These are phyloP conservation scores for Gliomastix tumulicola DNA, from an alignment of 2,329 filamentous ascomycete species.

Conservation along the genomic window DNA sequence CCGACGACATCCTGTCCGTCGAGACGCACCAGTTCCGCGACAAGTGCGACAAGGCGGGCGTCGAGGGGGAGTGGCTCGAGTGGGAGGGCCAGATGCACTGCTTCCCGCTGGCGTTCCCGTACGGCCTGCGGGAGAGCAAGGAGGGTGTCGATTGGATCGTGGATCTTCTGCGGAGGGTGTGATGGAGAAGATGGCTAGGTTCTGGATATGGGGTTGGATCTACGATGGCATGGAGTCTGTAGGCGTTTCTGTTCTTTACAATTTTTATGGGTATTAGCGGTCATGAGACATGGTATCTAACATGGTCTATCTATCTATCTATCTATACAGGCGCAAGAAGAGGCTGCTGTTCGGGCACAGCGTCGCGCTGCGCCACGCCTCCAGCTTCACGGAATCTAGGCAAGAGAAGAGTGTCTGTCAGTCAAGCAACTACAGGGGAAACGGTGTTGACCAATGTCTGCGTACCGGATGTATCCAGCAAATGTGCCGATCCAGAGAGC, in stretches of 20 bases:
- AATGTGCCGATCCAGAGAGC: slow-evolving; percentile 6
- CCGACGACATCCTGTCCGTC: slow-evolving; percentile 44
- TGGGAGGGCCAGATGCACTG: slow-evolving; percentile 57
- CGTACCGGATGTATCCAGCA: slow-evolving; percentile 4
- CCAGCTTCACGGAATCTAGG: slow-evolving; percentile 3
- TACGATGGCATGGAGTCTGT: no score
- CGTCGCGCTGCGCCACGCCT: not conserved
- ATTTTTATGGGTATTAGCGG: no score
- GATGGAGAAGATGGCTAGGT: no score
- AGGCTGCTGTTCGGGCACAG: slow-evolving; percentile 1
- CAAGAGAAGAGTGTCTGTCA: not conserved
- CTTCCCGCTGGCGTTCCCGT: slow-evolving; percentile 43
- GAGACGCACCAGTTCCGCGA: slow-evolving; percentile 42
- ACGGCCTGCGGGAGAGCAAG: slow-evolving; percentile 37
- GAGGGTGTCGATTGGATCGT: slow-evolving; percentile 30
- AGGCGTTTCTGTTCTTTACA: no score
- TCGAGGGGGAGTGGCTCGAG: slow-evolving; percentile 47
- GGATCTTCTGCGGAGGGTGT: slow-evolving; percentile 10
- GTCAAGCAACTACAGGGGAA: not conserved
- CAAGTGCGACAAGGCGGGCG: slow-evolving; percentile 29
- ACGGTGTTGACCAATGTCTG: not conserved
- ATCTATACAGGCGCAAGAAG: no score
- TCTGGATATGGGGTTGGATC: no score
- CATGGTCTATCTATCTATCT: no score
- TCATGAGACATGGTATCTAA: no score